Conservation (phyloP, 768 basidiomycete genomes). For the Favolaschia claudopus region DNA sequence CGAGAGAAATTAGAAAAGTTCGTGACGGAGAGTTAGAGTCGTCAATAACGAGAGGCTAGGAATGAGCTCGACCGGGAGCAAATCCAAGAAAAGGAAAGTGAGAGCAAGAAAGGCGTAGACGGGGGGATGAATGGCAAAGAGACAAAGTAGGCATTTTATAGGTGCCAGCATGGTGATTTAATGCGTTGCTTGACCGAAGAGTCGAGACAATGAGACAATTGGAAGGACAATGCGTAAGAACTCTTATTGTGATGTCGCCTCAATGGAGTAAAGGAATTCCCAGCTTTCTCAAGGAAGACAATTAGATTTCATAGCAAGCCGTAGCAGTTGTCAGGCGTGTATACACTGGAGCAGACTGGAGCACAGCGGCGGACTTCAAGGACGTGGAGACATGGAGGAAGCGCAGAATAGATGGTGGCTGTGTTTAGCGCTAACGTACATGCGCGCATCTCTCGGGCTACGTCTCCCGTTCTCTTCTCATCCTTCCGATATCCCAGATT, state of each 20-base stretch:
- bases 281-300: background rate
- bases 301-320: slow-evolving; percentile 12
- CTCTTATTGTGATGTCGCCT: slow-evolving; percentile 1
- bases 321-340: too few relatives aligned
- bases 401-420: too few relatives aligned
- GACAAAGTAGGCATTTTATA: background rate
- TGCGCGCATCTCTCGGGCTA: too few relatives aligned
- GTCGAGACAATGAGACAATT: background rate
- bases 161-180: background rate
- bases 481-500: too few relatives aligned
- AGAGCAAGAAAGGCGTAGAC: slow-evolving; percentile 6
- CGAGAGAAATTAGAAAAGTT: background rate
- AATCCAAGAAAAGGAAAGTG: slow-evolving; percentile 14
- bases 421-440: too few relatives aligned
- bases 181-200: background rate
- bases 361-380: too few relatives aligned
- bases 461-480: too few relatives aligned
- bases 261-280: background rate
- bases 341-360: too few relatives aligned
- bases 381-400: too few relatives aligned
- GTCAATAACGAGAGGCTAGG: slow-evolving; percentile 9
- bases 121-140: background rate
- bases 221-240: background rate
- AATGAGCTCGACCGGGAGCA: slow-evolving; percentile 25
- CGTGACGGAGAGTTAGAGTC: background rate